A percentile compares a stretch with the other conserved stretches of the same genome.
These are phyloP conservation scores for Dendrobium nobile DNA, from an alignment of 106 monocot species.

Conservation along the genomic window DNA sequence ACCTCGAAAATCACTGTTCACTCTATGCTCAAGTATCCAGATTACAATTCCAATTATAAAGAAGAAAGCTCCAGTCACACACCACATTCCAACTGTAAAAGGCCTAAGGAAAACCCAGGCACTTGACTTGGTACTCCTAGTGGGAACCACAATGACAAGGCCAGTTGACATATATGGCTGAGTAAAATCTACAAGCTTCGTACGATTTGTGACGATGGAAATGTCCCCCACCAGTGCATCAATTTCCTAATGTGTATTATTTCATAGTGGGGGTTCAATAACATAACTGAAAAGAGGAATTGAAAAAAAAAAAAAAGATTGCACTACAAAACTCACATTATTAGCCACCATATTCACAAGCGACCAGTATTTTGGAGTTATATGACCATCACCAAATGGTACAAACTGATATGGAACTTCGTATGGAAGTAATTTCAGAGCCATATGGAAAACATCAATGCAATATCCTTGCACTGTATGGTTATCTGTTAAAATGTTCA, in stretches of 20 bases:
- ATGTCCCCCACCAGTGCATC: constrained; percentile 58
- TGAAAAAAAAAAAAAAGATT: neutral
- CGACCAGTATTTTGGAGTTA: constrained; percentile 48
- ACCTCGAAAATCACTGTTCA: constrained; percentile 57
- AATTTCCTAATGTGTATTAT: constrained; percentile 24
- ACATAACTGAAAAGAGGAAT: neutral
- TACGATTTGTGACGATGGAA: constrained; percentile 40
- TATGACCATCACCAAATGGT: constrained; percentile 48
- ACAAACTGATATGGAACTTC: constrained; percentile 49
- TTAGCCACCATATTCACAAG: constrained; percentile 43
- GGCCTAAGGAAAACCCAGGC: constrained; percentile 67
- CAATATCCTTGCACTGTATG: constrained; percentile 49
- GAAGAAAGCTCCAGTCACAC: constrained; percentile 46
- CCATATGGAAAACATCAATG: constrained; percentile 61
- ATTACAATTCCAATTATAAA: constrained; percentile 54
- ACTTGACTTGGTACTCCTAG: constrained; percentile 28
- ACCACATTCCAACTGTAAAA: constrained; percentile 62
- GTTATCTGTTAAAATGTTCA: constrained; percentile 8
- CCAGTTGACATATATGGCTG: constrained; percentile 54
- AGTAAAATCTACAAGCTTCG: constrained; percentile 61
- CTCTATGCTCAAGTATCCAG: constrained; percentile 71
- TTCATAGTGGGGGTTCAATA: neutral
- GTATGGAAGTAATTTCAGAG: constrained; percentile 50
- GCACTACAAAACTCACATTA: constrained; percentile 25
- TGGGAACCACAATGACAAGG: constrained; percentile 42